Evolutionary conservation across 805 yeast genomes (phyloP).

Genomic region (Saccharomyces cerevisiae): DNA sequence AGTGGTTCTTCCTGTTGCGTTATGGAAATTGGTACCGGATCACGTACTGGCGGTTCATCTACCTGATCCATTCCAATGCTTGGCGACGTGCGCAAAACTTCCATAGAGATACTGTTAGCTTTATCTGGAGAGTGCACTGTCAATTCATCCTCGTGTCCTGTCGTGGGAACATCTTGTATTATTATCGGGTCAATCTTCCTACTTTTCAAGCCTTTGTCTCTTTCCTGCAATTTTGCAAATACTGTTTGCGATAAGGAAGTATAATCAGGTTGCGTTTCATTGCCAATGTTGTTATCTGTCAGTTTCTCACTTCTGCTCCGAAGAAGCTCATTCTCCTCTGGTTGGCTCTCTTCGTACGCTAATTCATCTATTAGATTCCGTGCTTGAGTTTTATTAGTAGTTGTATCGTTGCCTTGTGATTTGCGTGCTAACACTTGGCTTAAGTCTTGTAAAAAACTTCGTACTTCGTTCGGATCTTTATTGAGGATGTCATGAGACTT

Average conservation of each 20-base stretch:
- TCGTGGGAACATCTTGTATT: not conserved
- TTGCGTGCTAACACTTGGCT: slow-evolving; percentile 15
- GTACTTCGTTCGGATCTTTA: slow-evolving; percentile 14
- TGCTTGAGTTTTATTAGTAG: not conserved
- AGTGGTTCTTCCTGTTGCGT: not conserved
- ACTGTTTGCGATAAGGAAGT: slow-evolving; percentile 7
- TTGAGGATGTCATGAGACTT: slow-evolving; percentile 2
- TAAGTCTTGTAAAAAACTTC: slow-evolving; percentile 17
- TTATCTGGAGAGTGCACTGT: not conserved
- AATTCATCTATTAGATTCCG: slow-evolving; percentile 1
- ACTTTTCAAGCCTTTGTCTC: slow-evolving; percentile 8
- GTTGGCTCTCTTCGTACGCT: not conserved
- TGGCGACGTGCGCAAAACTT: not conserved
- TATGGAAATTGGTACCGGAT: not conserved
- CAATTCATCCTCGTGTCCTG: not conserved
- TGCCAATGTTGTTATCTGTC: not conserved
- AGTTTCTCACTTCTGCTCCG: not conserved
- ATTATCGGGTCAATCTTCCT: slow-evolving; percentile 7
- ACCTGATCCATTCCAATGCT: not conserved
- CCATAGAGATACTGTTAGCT: not conserved
- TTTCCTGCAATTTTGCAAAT: slow-evolving; percentile 8
- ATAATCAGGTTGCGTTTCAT: not conserved
- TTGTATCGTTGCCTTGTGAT: slow-evolving; percentile 6
- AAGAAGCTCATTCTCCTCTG: slow-evolving; percentile 1
- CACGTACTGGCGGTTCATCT: not conserved